Conservation (phyloP, 225 moss, liverwort and hornwort species). For the Thuidium tamariscinum region DNA sequence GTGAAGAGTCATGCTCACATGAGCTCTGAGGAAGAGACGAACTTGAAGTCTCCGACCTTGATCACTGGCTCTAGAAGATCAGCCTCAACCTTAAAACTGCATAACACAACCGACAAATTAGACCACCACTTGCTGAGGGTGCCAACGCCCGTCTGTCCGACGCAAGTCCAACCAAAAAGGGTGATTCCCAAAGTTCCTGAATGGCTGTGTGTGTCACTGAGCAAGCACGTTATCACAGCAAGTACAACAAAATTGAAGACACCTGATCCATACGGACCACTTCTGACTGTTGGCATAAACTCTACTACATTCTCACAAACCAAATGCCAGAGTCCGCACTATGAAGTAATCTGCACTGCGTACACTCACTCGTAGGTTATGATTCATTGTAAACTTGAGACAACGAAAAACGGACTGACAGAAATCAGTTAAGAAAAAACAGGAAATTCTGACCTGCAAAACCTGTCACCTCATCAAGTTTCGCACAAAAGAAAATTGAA, state of each 20-base stretch:
- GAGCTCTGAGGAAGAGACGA: neutral
- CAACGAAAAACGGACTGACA: neutral
- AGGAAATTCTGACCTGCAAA: slow-evolving; percentile 16
- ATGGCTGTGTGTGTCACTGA: too few species aligned
- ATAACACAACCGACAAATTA: neutral
- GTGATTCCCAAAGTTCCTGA: neutral
- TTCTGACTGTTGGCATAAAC: neutral
- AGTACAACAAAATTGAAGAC: slow-evolving; percentile 45
- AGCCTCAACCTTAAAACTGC: neutral
- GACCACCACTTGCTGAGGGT: neutral
- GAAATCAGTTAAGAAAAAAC: neutral
- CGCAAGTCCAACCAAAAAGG: neutral
- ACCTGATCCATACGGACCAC: slow-evolving; percentile 22
- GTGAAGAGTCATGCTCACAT: too few species aligned
- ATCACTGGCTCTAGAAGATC: too few species aligned
- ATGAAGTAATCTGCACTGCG: neutral
- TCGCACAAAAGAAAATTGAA: slow-evolving; percentile 55
- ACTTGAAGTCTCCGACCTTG: neutral
- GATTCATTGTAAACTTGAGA: neutral
- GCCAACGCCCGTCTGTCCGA: neutral
- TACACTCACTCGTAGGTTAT: neutral
- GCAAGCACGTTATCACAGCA: neutral
- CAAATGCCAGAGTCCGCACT: neutral
- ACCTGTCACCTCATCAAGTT: slow-evolving; percentile 25
- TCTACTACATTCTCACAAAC: neutral